Base-by-base conservation (phyloP, 1,139 yeast genomes). In the Yamadazyma diddensiae region DNA sequence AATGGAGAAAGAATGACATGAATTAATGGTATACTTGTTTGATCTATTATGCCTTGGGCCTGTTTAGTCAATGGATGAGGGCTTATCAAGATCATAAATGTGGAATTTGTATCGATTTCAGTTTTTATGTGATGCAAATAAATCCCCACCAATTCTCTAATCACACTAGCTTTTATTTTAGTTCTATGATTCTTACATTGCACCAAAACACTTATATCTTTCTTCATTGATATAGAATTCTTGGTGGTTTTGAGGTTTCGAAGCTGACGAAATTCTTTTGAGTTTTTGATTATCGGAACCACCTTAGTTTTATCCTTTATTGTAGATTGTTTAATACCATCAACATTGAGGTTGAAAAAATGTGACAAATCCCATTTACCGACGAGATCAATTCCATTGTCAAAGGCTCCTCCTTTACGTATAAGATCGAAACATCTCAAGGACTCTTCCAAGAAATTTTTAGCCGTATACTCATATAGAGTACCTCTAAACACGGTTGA, bases 381-480 rank as follows among this genome's bases (percentile, higher is more conserved):
- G 10, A 69, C 57, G 1, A 84, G 60, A 52, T 85, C 95, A 5
- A 83, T 67, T 0, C 95, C 95, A 31, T 75, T 72, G 49, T 85
- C 95, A 39, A 74, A 73, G 0, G 85, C 65, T 0, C 94, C 92
- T 2, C 94, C 94, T 4, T 55, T 52, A 17, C 66, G 51, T 4
- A 51, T 32, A 27, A 68, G 31, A 35, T 70, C 65, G 35, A 65
- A 67, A 41, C 79, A 66, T 15, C 61, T 47, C 18, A 79, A 55
- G 29, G 62, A 52, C 2, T 56, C 36, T 33, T 62, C 55, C 2
- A 82, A 56, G 42, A 72, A 66, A 30, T 72, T 60, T 49, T 73
- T 67, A 21, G 77, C 65, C 2, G 74, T 62, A 26, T 78, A 60
- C 47, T 85, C 94, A 48, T 83, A 85, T 6, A 83, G 50, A 1